Evolutionary conservation across 78 protist genomes (phyloP), one percentile per base, ranked within the genome.

Genomic region (Tieghemostelium lacteum): DNA sequence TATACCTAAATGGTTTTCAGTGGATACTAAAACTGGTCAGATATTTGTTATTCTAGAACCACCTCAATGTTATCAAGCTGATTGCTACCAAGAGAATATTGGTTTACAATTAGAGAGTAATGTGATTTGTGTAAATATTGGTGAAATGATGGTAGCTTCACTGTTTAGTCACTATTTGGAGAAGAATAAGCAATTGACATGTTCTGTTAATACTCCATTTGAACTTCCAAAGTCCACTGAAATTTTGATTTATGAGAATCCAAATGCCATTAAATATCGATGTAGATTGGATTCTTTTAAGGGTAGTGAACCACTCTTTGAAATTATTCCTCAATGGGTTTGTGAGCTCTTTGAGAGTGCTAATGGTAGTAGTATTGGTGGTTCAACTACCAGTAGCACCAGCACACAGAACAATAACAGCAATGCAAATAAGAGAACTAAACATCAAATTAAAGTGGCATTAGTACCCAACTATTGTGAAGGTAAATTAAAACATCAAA

Each of bases 21-120:
- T 60, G 8, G 91, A 83, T 69, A 69, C 72, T 17, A 83, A 83
- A 58, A 83, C 91, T 17, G 91, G 91, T n/a, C 28, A 55, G 55
- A n/a, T 83, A 39, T 55, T 39, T 45, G n/a, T 83, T 22, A 58
- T 61, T 14, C 14, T 83, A 29, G 91, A 83, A 62, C 42, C 60
- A 69, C 72, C 91, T 2, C 67, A 57, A 28, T 83, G 77, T 39
- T 83, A 69, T 33, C 6, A 24, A 7, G 91, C 91, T 5, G 60
- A 58, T 69, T 70, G 54, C 2, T 8, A 58, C 10, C 70, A 36
- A 24, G 20, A 45, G 2, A 83, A 83, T n/a, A 29, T 83, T 19
- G 77, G 78, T 39, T 6, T 64, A 1, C 33, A 8, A n/a, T 7
- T 73, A 4, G 36, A 24, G 39, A 49, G 34, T 20, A 45, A 45